Evolutionary conservation across 2,329 filamentous ascomycete genomes (phyloP).

Genomic region (Cladorrhinum sp.): DNA sequence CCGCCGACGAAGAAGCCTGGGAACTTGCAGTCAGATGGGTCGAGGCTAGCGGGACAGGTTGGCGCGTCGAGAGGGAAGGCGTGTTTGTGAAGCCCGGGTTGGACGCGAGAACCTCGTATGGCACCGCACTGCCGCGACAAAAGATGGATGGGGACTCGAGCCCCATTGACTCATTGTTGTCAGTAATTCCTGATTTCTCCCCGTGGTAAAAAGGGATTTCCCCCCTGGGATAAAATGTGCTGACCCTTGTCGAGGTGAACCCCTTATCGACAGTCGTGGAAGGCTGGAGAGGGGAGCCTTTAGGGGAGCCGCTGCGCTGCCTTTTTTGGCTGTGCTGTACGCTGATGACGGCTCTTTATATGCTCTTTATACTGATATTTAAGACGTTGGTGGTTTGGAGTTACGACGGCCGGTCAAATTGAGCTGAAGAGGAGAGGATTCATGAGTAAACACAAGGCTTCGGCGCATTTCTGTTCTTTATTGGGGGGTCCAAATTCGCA

Average conservation of each 20-base stretch:
- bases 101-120: not conserved
- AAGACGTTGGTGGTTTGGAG: not conserved
- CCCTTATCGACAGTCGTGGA: not conserved
- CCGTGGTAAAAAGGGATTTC: not conserved
- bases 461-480: no score
- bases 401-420: no score
- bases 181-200: not conserved
- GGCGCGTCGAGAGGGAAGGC: conserved; percentile 44
- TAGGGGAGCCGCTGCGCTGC: not conserved
- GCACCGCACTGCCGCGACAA: not conserved
- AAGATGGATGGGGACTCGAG: not conserved
- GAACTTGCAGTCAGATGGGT: conserved; percentile 42
- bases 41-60: conserved; percentile 36
- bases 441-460: no score
- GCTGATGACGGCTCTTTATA: not conserved
- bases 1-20: conserved; percentile 45
- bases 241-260: not conserved
- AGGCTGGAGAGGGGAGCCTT: not conserved
- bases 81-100: conserved; percentile 38
- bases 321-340: not conserved
- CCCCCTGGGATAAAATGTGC: not conserved
- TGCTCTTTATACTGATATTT: not conserved
- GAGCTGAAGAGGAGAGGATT: no score
- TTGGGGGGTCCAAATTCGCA: no score
- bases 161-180: not conserved